Conservation (phyloP, 352 stramenopile species). For the Phytophthora sansomeana region DNA sequence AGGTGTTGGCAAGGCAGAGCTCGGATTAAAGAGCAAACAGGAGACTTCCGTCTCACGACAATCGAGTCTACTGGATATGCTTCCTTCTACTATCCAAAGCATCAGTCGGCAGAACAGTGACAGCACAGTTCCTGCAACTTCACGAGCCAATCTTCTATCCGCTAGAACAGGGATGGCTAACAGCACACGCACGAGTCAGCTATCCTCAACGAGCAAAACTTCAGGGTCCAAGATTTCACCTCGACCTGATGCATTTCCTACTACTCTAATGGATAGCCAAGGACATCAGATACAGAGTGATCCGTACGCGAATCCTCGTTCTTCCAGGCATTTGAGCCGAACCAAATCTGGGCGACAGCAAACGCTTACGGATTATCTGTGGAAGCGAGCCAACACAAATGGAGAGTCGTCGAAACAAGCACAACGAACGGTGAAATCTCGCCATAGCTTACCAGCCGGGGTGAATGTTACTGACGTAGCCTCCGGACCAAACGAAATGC, state of each 20-base stretch:
- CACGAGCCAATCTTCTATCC: background rate
- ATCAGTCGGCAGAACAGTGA: too few species aligned
- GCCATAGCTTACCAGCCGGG: background rate
- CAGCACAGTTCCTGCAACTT: background rate
- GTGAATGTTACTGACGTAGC: background rate
- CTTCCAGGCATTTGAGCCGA: background rate
- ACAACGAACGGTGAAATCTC: background rate
- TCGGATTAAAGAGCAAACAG: too few species aligned
- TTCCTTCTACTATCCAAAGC: too few species aligned
- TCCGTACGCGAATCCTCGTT: background rate
- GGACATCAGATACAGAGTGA: background rate
- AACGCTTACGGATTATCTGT: background rate
- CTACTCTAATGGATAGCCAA: background rate
- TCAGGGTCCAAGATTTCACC: too few species aligned
- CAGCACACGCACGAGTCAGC: too few species aligned
- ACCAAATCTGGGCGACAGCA: background rate
- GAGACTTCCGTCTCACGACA: background rate
- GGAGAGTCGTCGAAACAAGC: background rate
- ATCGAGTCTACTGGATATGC: background rate
- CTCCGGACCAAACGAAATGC: background rate
- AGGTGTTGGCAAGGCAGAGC: background rate
- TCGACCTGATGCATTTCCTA: background rate
- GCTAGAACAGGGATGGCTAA: background rate
- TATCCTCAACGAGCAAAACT: too few species aligned
- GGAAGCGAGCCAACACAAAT: conserved; percentile 4